These are phyloP conservation scores for Lasiodiplodia sp. DNA, from an alignment of 2,329 filamentous ascomycete genomes.

Conservation along the genomic window DNA sequence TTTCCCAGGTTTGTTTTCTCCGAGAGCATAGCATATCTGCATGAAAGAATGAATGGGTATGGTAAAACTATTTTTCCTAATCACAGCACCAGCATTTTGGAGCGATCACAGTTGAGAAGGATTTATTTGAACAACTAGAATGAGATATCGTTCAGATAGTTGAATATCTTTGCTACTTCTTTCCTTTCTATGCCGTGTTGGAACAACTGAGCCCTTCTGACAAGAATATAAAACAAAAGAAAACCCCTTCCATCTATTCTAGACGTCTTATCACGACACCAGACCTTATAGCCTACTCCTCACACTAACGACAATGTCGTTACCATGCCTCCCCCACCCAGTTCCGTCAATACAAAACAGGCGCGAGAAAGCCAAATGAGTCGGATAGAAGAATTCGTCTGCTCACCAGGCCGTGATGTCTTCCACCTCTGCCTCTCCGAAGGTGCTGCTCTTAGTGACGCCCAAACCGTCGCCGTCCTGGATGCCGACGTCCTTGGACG, in stretches of 20 bases:
- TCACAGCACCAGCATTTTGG: not conserved
- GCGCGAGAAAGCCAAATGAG: not conserved
- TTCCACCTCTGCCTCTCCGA: conserved; percentile 94
- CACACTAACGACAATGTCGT: not conserved
- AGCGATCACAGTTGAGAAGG: not conserved
- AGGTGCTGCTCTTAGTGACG: conserved; percentile 85
- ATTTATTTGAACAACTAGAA: not conserved
- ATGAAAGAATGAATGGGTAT: not conserved
- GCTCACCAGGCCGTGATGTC: conserved; percentile 92
- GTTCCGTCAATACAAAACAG: not conserved
- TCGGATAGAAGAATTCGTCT: not conserved
- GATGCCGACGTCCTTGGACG: conserved; percentile 44
- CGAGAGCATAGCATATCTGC: conserved; percentile 1
- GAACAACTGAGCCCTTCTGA: not conserved
- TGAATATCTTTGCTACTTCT: not conserved
- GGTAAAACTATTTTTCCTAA: not conserved
- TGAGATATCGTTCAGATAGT: not conserved
- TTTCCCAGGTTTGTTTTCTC: not conserved
- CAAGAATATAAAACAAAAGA: not conserved
- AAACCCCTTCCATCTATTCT: not conserved
- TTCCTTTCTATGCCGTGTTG: not conserved
- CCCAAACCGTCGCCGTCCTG: conserved; percentile 57
- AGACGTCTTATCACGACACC: not conserved
- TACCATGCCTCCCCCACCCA: not conserved
- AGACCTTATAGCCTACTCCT: not conserved